Evolutionary conservation across 2,329 filamentous ascomycete genomes (phyloP).

Genomic region (Diaporthe sp.): DNA sequence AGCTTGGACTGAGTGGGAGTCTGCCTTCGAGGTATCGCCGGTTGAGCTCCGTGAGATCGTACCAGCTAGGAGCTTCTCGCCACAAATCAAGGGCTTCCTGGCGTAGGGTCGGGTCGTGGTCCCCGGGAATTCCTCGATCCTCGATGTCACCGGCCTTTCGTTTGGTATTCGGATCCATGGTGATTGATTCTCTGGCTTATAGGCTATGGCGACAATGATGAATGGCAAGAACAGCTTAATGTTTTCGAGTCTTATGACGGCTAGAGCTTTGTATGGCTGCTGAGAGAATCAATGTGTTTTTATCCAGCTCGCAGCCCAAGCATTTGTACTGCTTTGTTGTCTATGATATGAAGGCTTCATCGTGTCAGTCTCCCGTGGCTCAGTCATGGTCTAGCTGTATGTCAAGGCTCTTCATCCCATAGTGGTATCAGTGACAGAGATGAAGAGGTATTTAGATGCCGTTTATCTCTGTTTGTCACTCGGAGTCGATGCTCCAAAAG

Average conservation of each 20-base stretch:
- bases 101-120: rapidly evolving
- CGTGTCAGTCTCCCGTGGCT: background rate
- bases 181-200: background rate
- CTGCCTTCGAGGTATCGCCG: background rate
- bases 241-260: background rate
- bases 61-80: background rate
- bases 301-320: background rate
- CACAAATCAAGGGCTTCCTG: rapidly evolving
- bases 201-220: too few relatives aligned
- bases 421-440: background rate
- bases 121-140: background rate
- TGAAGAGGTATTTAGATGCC: background rate
- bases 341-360: background rate
- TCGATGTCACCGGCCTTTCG: background rate
- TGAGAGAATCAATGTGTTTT: background rate
- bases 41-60: background rate
- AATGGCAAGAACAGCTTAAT: background rate
- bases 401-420: background rate
- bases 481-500: background rate
- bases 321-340: background rate
- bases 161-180: rapidly evolving
- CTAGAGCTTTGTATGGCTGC: background rate
- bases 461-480: background rate
- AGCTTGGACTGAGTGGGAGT: background rate
- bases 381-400: background rate